phyloP scores from a whole-genome alignment of 139 green algal species.

The Ettlia oleoabundans region DNA sequence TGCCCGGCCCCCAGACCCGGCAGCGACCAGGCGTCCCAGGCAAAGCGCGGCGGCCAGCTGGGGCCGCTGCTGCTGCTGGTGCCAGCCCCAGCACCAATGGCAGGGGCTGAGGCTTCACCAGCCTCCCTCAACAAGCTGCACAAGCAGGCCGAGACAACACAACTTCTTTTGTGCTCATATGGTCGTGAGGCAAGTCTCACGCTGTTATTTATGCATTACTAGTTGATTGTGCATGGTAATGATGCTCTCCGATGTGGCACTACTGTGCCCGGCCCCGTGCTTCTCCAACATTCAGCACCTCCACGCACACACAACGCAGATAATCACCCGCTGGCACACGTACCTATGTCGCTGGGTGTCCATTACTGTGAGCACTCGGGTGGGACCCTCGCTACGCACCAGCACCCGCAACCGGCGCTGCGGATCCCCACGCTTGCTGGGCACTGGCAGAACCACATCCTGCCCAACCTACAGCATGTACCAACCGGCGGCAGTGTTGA shows the following conservation, averaged over 20 bases:
- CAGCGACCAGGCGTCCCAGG: slow-evolving; percentile 19
- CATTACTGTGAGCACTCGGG: slow-evolving; percentile 67
- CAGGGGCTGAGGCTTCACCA: too few species aligned
- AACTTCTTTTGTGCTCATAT: too few species aligned
- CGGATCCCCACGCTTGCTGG: neutral
- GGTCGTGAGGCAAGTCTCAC: too few species aligned
- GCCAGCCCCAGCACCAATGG: neutral
- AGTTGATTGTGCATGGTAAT: too few species aligned
- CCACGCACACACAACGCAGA: too few species aligned
- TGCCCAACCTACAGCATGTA: slow-evolving; percentile 39
- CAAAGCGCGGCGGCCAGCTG: neutral
- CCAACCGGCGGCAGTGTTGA: neutral
- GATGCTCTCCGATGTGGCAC: too few species aligned
- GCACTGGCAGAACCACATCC: slow-evolving; percentile 24
- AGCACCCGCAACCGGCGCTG: slow-evolving; percentile 49
- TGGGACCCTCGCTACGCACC: slow-evolving; percentile 73
- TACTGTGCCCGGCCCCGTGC: too few species aligned
- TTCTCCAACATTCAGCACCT: too few species aligned
- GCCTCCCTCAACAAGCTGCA: too few species aligned
- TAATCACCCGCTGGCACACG: too few species aligned
- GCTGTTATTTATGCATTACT: too few species aligned
- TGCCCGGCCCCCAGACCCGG: neutral
- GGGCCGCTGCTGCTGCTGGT: neutral
- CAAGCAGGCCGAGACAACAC: too few species aligned
- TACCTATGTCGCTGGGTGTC: slow-evolving; percentile 58